phyloP scores from a whole-genome alignment of 2,329 filamentous ascomycete species.

The Fusarium sterilihyphosum region DNA sequence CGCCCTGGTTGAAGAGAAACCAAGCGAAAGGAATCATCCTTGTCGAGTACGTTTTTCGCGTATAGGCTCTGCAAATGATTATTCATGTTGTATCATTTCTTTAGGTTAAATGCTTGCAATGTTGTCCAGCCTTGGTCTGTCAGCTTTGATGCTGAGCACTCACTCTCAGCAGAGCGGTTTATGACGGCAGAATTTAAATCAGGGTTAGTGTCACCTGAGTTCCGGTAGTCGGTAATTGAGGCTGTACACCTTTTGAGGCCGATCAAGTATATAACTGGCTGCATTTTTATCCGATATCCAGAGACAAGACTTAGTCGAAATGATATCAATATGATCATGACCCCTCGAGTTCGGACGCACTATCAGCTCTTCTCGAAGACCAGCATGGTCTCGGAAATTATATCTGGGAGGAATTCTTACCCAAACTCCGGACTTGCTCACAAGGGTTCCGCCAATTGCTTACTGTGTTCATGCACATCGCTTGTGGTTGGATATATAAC shows the following conservation, averaged over 20 bases:
- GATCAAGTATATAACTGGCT: too few relatives aligned
- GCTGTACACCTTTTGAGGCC: too few relatives aligned
- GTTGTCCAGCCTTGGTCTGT: neutral
- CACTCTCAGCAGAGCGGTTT: neutral
- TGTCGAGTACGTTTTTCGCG: neutral
- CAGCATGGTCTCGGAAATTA: neutral
- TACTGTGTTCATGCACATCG: too few relatives aligned
- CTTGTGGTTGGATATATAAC: too few relatives aligned
- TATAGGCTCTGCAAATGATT: neutral
- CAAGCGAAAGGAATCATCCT: neutral
- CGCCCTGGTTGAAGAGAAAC: neutral
- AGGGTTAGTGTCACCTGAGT: neutral
- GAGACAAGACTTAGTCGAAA: neutral
- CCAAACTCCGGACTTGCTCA: neutral
- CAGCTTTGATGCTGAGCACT: neutral
- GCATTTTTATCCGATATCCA: too few relatives aligned
- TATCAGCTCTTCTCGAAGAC: neutral
- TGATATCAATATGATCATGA: neutral
- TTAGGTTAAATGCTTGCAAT: rapidly evolving
- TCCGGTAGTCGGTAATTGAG: too few relatives aligned
- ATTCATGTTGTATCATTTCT: neutral
- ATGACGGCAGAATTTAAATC: neutral
- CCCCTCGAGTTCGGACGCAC: neutral
- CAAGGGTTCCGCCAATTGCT: too few relatives aligned
- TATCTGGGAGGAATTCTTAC: neutral